These are phyloP conservation scores for Talaromyces verruculosus DNA, from an alignment of 2,329 filamentous ascomycete species.

Conservation along the genomic window DNA sequence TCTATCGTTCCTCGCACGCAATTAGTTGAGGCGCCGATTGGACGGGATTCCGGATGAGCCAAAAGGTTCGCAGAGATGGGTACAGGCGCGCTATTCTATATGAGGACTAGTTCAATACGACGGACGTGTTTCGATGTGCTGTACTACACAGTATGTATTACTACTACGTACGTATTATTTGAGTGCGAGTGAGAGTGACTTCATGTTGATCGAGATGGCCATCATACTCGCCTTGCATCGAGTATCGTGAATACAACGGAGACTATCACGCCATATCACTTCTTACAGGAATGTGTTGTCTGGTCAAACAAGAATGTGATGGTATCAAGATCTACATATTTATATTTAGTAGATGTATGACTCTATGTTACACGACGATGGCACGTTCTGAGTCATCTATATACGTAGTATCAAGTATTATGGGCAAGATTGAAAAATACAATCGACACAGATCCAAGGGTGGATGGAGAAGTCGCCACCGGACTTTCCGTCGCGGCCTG, in stretches of 20 bases:
- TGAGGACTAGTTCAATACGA: background rate
- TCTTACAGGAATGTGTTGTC: background rate
- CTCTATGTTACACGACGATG: background rate
- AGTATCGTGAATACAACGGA: background rate
- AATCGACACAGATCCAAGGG: background rate
- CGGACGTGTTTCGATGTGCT: background rate
- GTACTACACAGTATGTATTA: background rate
- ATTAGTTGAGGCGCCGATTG: background rate
- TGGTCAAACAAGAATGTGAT: background rate
- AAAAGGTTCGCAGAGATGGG: background rate
- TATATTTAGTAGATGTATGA: background rate
- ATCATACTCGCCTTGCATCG: background rate
- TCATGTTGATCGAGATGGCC: background rate
- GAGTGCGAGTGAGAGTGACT: background rate
- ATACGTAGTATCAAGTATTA: background rate
- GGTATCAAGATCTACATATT: background rate
- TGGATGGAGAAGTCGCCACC: background rate
- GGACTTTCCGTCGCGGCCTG: conserved; percentile 4
- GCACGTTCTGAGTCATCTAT: background rate
- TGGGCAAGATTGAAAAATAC: background rate
- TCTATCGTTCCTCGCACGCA: background rate
- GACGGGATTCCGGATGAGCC: background rate
- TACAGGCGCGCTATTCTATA: background rate
- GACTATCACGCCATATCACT: background rate
- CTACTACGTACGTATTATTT: background rate